Conservation (phyloP, 192 early-diverging fungal species). For the Mortierella alpina region DNA sequence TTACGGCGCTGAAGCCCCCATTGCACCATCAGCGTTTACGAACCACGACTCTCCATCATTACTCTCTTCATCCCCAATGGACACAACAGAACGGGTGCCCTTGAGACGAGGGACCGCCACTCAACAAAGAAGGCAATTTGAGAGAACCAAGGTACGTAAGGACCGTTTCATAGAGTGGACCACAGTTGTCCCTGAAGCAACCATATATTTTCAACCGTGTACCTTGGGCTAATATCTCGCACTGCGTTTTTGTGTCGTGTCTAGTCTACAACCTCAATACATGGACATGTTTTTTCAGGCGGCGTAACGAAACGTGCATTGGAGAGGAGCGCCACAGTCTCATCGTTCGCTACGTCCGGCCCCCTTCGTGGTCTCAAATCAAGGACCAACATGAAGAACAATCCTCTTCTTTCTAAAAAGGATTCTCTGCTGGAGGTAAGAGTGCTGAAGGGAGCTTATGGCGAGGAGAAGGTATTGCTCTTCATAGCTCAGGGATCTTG, state of each 20-base stretch:
- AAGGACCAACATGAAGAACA: background rate
- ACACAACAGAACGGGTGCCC: slow-evolving; percentile 12
- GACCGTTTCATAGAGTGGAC: background rate
- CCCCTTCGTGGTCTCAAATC: background rate
- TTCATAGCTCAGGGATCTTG: too few species aligned
- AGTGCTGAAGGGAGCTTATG: too few species aligned
- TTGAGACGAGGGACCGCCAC: slow-evolving; percentile 11
- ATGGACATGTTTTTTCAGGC: background rate
- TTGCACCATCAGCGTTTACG: background rate
- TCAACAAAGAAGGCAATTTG: background rate
- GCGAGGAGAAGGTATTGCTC: too few species aligned
- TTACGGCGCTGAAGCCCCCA: background rate
- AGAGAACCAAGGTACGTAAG: slow-evolving; percentile 18
- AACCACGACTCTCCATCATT: background rate
- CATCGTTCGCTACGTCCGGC: background rate
- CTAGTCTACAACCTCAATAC: slow-evolving; percentile 19
- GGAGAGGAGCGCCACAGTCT: slow-evolving; percentile 5
- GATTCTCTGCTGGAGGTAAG: background rate
- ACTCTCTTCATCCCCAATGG: background rate
- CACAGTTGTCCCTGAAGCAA: background rate
- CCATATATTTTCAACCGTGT: too few species aligned
- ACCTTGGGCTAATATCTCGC: too few species aligned
- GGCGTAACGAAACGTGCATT: slow-evolving; percentile 14
- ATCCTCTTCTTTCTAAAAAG: background rate
- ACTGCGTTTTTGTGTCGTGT: background rate